Percentiles rank a stretch among this genome's conserved stretches.
Conservation (phyloP, 2,329 filamentous ascomycete species). For the Penicillium glabrum region DNA sequence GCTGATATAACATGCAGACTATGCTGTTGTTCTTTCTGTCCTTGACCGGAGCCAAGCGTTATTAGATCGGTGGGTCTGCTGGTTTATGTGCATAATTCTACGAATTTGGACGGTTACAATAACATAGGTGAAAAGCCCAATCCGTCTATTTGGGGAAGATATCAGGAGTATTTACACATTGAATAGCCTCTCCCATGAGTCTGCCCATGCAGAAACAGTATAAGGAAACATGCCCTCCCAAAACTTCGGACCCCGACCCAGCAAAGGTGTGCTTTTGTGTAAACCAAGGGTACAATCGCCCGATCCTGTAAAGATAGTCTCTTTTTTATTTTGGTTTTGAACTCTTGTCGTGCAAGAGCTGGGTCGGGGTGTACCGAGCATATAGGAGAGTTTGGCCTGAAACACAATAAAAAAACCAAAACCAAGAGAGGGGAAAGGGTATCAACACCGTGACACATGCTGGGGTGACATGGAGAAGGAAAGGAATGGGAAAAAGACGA, state of each 20-base stretch:
- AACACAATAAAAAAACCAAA: slow-evolving; percentile 2
- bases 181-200: slow-evolving; percentile 16
- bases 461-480: slow-evolving; percentile 20
- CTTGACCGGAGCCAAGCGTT: no score
- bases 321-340: background rate
- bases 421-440: slow-evolving; percentile 38
- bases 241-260: slow-evolving; percentile 6
- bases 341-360: background rate
- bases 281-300: background rate
- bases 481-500: slow-evolving; percentile 6
- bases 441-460: slow-evolving; percentile 46
- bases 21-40: no score
- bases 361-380: background rate
- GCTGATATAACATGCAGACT: no score
- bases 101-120: background rate
- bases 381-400: slow-evolving; percentile 2
- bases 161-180: slow-evolving; percentile 30
- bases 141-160: slow-evolving; percentile 32
- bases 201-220: slow-evolving; percentile 15
- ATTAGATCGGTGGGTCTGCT: no score
- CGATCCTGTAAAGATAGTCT: background rate
- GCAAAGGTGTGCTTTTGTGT: slow-evolving; percentile 4
- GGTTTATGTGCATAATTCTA: no score
- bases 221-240: slow-evolving; percentile 8
- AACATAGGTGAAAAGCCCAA: slow-evolving; percentile 20